Evolutionary conservation across 2,329 filamentous ascomycete genomes (phyloP), one percentile per base, ranked within the genome.

Genomic region (Diaporthe sp.): DNA sequence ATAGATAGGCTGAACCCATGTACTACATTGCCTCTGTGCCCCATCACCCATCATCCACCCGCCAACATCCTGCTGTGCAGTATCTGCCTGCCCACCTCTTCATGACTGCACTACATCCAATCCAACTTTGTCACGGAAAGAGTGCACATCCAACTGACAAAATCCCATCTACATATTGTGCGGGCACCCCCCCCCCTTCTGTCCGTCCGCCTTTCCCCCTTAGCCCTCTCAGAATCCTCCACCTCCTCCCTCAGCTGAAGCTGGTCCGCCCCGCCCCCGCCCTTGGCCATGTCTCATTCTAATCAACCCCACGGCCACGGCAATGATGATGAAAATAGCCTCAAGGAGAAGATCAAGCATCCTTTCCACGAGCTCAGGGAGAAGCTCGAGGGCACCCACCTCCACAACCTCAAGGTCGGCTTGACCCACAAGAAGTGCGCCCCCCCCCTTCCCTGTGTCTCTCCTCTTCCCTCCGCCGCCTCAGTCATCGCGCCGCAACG

Each of bases 351-450:
- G 78, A 77, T 91, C 39, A 90, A 87, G 80, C 80, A 85, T 42
- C 86, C 86, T 7, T 85, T 88, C 70, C 80, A 82, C 27, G 82
- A 84, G 27, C 76, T 89, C 71, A 86, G 84, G 76, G 89, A 91
- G 68, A 91, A 90, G 79, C 82, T 92, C 4, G 83, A 87, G 61
- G 84, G 88, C 61, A 87, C 86, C 1, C 87, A 88, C 77, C 81
- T 92, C 0, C 86, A 90, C 76, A 88, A 91, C 76, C 84, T 87
- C 76, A 92, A 92, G 79, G 83, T 91, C 71, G 83, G 84, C 53
- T 80, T 92, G 44, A 86, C 86, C 70, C 88, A 92, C 79, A 88
- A 90, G 79, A 92, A 92, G 90, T 91, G 79, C 51, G 81, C 75
- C 42, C 12, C 22, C 77, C 70, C 58, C 63, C 39, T 51, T 59